Evolutionary conservation across 2,329 filamentous ascomycete species (phyloP), one percentile per base, ranked within the genome.

Genomic region (Cordyceps militaris): DNA sequence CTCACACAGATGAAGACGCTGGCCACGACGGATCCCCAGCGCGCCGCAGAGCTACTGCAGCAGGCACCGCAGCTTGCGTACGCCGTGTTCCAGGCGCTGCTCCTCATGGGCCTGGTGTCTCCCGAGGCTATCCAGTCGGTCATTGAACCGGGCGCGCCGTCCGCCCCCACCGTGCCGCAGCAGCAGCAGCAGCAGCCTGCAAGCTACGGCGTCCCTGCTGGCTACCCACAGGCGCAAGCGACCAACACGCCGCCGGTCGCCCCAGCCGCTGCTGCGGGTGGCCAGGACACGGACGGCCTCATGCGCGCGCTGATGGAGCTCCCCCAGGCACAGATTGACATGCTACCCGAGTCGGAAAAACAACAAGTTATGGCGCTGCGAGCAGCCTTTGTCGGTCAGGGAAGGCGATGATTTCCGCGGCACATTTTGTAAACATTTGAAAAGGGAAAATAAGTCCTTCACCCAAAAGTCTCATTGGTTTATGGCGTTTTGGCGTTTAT

Each of bases 11-110:
- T 97, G 89, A 97, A 97, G 74, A 83, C 86, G 3, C 79, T 97
- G 13, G 90, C 90, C n/a, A 83, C 85, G 52, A 83, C 81, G 24
- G 91, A 97, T 65, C 91, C 93, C 2, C 80, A 82, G 21, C 88
- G 91, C 68, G 92, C 92, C 3, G 91, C 87, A 0, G 90, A 96
- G 67, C 84, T 97, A 42, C 83, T 99, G 43, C 81, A 87, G 61
- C 88, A 93, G 74, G 91, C 92, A 1, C 94, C 94, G 0, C 94
- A 99, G 73, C 84, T 99, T 46, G 85, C 90, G 4, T 97, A 96
- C 67, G 94, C 94, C 59, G 88, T 97, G 63, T 97, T 97, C 75
- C 93, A 97, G 73, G 89, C 92, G 24, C 81, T 97, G 10, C 83
- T 97, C 2, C 83, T 97, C 38, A 94, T 97, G 83, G 91, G 91